Percentiles rank a stretch among this genome's conserved stretches.
These are phyloP conservation scores for Coemansia sp. DNA, from an alignment of 192 early-diverging fungal species.

Conservation along the genomic window DNA sequence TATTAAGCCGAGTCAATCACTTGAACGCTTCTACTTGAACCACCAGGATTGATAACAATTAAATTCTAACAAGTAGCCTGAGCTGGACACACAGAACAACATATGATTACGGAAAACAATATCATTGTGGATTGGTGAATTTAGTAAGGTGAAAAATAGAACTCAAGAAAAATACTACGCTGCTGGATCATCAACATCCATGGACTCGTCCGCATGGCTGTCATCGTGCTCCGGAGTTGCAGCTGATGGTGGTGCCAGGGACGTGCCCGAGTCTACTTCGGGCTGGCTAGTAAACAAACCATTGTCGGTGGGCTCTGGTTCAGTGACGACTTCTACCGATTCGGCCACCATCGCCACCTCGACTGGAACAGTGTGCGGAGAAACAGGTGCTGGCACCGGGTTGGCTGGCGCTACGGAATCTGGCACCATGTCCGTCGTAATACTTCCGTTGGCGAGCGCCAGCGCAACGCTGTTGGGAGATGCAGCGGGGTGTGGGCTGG, in stretches of 20 bases:
- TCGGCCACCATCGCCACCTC: neutral
- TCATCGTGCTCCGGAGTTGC: neutral
- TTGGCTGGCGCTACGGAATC: neutral
- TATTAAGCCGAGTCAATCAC: no score
- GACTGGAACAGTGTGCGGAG: neutral
- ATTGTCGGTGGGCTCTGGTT: neutral
- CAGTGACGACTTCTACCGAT: neutral
- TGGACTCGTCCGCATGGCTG: neutral
- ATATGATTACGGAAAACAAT: no score
- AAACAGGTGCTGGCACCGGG: neutral
- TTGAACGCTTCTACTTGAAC: no score
- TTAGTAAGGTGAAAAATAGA: neutral
- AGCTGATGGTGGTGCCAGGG: neutral
- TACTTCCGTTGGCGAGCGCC: neutral
- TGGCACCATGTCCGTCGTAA: neutral
- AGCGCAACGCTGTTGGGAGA: neutral
- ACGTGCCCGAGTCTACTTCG: no score
- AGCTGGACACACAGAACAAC: no score
- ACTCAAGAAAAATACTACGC: neutral
- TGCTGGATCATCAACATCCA: constrained; percentile 1
- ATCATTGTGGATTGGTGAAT: no score
- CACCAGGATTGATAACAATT: no score
- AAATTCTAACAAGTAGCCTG: no score
- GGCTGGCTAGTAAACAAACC: neutral
- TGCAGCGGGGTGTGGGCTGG: neutral